Conservation (phyloP, 805 yeast species). For the Monosporozyma yasuniensis region DNA sequence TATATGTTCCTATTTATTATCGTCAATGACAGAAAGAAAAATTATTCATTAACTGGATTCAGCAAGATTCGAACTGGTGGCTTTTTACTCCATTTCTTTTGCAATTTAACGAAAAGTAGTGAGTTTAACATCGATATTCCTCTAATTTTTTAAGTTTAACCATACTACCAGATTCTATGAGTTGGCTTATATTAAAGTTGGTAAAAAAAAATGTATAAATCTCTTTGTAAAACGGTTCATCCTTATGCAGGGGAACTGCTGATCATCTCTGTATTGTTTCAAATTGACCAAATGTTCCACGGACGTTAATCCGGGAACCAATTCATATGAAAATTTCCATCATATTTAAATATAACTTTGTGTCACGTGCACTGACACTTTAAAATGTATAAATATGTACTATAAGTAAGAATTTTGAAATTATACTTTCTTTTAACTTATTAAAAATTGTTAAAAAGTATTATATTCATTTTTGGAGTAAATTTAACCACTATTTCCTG, state of each 20-base stretch:
- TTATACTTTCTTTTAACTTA: too few relatives aligned
- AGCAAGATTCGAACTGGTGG: not conserved
- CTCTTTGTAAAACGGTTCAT: conserved; percentile 99
- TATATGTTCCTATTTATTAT: not conserved
- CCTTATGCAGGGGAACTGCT: conserved; percentile 99
- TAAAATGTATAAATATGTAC: too few relatives aligned
- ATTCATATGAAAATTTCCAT: not conserved
- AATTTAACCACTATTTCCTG: too few relatives aligned
- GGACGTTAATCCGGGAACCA: conserved; percentile 23
- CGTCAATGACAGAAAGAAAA: not conserved
- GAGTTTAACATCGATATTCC: too few relatives aligned
- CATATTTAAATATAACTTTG: not conserved
- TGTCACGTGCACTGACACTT: not conserved
- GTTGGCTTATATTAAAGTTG: not conserved
- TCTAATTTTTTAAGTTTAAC: too few relatives aligned
- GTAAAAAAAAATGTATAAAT: conserved; percentile 77
- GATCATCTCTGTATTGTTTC: conserved; percentile 99
- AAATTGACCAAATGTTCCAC: conserved; percentile 97
- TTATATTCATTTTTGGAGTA: too few relatives aligned
- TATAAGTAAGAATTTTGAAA: too few relatives aligned
- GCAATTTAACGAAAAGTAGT: too few relatives aligned
- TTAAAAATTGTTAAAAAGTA: too few relatives aligned
- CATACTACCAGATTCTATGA: too few relatives aligned
- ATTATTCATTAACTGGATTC: not conserved
- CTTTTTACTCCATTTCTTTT: not conserved